These are phyloP conservation scores for Rhododendron ferrugineum DNA, from an alignment of 148 eudicot species.

Conservation along the genomic window DNA sequence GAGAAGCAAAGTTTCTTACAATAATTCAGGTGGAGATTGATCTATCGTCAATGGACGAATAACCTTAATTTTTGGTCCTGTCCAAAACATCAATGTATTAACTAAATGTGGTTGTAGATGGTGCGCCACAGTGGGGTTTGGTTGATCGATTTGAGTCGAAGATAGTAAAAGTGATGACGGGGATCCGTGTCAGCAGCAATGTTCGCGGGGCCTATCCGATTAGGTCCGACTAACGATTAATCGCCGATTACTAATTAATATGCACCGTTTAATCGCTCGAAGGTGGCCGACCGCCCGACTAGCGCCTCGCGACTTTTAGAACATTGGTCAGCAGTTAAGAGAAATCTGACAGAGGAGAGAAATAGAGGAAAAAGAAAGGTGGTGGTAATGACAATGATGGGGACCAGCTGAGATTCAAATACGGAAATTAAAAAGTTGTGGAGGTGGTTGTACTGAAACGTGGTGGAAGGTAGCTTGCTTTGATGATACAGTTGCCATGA, in stretches of 20 bases:
- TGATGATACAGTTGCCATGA: not conserved
- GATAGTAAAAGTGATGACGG: not conserved
- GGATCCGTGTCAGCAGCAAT: not conserved
- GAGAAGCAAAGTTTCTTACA: not conserved
- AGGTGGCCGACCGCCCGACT: no score
- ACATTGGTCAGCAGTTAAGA: no score
- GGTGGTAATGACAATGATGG: not conserved
- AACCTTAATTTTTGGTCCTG: not conserved
- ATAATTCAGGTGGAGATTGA: not conserved
- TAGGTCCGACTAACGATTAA: no score
- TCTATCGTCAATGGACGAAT: not conserved
- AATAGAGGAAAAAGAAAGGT: not conserved
- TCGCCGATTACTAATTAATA: no score
- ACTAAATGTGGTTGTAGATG: not conserved
- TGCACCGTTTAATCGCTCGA: no score
- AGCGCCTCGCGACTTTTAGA: no score
- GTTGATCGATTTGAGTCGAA: not conserved
- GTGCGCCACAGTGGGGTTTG: not conserved
- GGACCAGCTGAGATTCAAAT: not conserved
- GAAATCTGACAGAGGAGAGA: not conserved
- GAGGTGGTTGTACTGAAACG: not conserved
- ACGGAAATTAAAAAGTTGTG: not conserved
- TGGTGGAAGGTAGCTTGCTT: no score
- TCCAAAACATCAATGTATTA: not conserved
- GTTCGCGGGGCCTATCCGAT: no score